Evolutionary conservation across 345 rosid genomes (phyloP), one percentile per base, ranked within the genome.

Genomic region (Rubroshorea leprosula): DNA sequence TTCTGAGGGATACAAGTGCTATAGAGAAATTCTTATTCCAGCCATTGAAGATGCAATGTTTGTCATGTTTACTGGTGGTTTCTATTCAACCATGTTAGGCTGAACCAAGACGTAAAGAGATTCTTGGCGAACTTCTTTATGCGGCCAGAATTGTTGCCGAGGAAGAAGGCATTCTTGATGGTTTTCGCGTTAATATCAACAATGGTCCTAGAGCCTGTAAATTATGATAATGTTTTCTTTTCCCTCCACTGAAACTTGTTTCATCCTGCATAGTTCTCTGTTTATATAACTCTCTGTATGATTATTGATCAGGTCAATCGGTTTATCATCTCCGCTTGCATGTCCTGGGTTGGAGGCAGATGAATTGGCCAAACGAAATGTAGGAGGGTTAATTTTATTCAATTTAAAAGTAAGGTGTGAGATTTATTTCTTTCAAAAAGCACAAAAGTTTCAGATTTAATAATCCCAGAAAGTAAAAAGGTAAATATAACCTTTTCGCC

Each of bases 351-450:
- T 95, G 97, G 39, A 69, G 97, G 55, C 87, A 85, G 71, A 68
- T 90, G 92, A 85, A 83, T 64, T 90, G 95, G 97, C 95, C 97
- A n/a, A n/a, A n/a, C n/a, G n/a, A n/a, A n/a, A n/a, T n/a, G n/a
- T n/a, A n/a, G n/a, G n/a, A n/a, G n/a, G n/a, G n/a, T n/a, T n/a
- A n/a, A n/a, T n/a, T n/a, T n/a, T n/a, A n/a, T n/a, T n/a, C n/a
- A n/a, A n/a, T n/a, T n/a, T n/a, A n/a, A n/a, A n/a, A n/a, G n/a
- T n/a, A n/a, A n/a, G n/a, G n/a, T n/a, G n/a, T n/a, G n/a, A n/a
- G n/a, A n/a, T n/a, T n/a, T n/a, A n/a, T n/a, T n/a, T n/a, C n/a
- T n/a, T n/a, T n/a, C n/a, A n/a, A n/a, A n/a, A n/a, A n/a, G n/a
- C n/a, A n/a, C n/a, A n/a, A n/a, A n/a, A n/a, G n/a, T n/a, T n/a